Evolutionary conservation across 192 early-diverging fungal genomes (phyloP).

Genomic region (Cladochytrium replicatum): DNA sequence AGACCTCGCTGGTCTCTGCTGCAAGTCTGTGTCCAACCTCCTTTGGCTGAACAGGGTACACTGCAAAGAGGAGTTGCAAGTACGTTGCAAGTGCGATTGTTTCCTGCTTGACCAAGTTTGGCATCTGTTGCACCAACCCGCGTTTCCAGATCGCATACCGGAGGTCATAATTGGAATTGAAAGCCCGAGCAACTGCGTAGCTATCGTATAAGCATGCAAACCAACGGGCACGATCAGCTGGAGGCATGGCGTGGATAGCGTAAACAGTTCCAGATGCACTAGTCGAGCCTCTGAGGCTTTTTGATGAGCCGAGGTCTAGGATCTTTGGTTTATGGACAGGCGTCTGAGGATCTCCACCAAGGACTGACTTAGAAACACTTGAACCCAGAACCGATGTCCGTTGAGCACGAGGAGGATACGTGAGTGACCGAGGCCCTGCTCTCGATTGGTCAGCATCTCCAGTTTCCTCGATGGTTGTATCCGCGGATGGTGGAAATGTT

Average conservation of each 20-base stretch:
- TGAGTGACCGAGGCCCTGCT: too few species aligned
- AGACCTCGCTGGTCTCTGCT: conserved; percentile 33
- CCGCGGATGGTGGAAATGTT: too few species aligned
- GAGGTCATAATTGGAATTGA: conserved; percentile 68
- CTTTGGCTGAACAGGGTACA: conserved; percentile 13
- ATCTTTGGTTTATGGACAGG: neutral
- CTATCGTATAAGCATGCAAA: conserved; percentile 41
- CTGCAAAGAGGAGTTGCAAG: conserved; percentile 36
- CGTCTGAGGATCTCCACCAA: conserved; percentile 3
- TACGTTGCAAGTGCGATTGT: conserved; percentile 41
- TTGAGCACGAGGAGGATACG: too few species aligned
- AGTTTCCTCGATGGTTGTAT: too few species aligned
- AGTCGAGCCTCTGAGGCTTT: conserved; percentile 1
- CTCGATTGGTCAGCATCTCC: too few species aligned
- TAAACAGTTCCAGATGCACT: neutral
- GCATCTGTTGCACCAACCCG: conserved; percentile 81
- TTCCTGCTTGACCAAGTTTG: conserved; percentile 87
- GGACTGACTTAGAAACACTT: neutral
- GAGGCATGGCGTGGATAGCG: conserved; percentile 27
- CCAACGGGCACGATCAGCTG: conserved; percentile 14
- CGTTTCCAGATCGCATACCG: conserved; percentile 69
- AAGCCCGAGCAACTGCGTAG: conserved; percentile 69
- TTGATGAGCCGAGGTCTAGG: too few species aligned
- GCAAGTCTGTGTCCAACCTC: conserved; percentile 17
- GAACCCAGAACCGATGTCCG: too few species aligned